Evolutionary conservation across 257 asterid species (phyloP).

Genomic region (Paulownia fortunei): DNA sequence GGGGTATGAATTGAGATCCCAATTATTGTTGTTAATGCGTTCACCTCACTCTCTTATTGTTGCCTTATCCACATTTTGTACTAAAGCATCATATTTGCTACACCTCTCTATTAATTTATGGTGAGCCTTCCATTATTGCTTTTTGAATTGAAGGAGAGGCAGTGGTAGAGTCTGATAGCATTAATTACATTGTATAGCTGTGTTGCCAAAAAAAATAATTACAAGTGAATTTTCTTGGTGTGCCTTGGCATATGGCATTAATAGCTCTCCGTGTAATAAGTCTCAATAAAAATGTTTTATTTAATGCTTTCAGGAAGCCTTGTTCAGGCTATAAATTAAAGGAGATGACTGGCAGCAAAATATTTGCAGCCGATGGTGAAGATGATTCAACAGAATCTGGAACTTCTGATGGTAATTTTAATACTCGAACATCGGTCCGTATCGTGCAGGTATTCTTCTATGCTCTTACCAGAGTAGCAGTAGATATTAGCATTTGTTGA

Average conservation of each 20-base stretch:
- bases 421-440: conserved; percentile 84
- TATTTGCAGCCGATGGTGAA: conserved; percentile 63
- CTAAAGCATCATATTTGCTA: too few relatives aligned
- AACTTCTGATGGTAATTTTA: conserved; percentile 48
- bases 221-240: neutral
- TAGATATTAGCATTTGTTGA: neutral
- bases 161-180: neutral
- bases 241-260: neutral
- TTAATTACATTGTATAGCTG: neutral
- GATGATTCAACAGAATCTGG: conserved; percentile 63
- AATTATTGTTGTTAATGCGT: neutral
- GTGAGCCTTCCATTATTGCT: neutral
- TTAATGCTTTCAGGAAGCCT: conserved; percentile 72
- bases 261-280: neutral
- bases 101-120: too few relatives aligned
- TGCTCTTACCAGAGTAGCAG: neutral
- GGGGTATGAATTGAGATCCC: neutral
- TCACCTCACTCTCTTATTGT: neutral
- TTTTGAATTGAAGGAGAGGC: too few relatives aligned
- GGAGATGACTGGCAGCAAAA: conserved; percentile 93
- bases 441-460: conserved; percentile 84
- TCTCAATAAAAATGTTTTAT: neutral
- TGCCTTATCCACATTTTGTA: too few relatives aligned
- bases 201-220: neutral
- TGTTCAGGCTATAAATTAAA: conserved; percentile 84